phyloP scores from a whole-genome alignment of 768 basidiomycete species.

The Artomyces pyxidatus region DNA sequence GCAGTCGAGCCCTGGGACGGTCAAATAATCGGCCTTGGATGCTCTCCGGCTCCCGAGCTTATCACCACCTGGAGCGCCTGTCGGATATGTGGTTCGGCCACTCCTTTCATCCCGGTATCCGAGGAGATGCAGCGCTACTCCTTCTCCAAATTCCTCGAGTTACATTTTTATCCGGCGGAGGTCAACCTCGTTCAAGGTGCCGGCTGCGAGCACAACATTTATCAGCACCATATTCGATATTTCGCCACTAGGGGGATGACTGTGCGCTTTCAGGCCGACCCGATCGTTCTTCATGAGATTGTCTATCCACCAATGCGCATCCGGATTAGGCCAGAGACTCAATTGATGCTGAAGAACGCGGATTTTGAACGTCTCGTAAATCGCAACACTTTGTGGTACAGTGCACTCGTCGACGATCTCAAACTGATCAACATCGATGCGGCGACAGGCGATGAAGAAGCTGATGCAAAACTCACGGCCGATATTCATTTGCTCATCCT shows the following conservation, averaged over 20 bases:
- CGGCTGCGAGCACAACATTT: slow-evolving; percentile 91
- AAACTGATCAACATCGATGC: slow-evolving; percentile 72
- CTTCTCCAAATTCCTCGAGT: slow-evolving; percentile 92
- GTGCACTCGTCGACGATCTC: slow-evolving; percentile 65
- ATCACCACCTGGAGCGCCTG: slow-evolving; percentile 93
- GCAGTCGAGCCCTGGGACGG: slow-evolving; percentile 88
- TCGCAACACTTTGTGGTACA: slow-evolving; percentile 70
- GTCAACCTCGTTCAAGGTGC: slow-evolving; percentile 81
- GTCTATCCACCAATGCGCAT: slow-evolving; percentile 85
- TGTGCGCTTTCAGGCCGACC: slow-evolving; percentile 81
- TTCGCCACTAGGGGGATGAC: slow-evolving; percentile 81
- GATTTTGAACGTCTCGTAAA: slow-evolving; percentile 75
- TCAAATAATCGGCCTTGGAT: slow-evolving; percentile 52
- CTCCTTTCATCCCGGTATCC: slow-evolving; percentile 82
- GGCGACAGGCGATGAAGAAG: slow-evolving; percentile 69
- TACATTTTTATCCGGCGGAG: slow-evolving; percentile 90
- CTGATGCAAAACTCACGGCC: slow-evolving; percentile 50
- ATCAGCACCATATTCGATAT: slow-evolving; percentile 86
- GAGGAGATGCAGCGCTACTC: slow-evolving; percentile 92
- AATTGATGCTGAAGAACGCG: slow-evolving; percentile 84
- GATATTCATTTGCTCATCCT: slow-evolving; percentile 61
- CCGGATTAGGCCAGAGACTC: slow-evolving; percentile 77
- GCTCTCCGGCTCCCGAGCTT: slow-evolving; percentile 56
- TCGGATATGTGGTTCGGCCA: slow-evolving; percentile 66
- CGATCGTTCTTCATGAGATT: slow-evolving; percentile 75